Evolutionary conservation across 2,329 filamentous ascomycete genomes (phyloP).

Genomic region (Seiridium unicorne): DNA sequence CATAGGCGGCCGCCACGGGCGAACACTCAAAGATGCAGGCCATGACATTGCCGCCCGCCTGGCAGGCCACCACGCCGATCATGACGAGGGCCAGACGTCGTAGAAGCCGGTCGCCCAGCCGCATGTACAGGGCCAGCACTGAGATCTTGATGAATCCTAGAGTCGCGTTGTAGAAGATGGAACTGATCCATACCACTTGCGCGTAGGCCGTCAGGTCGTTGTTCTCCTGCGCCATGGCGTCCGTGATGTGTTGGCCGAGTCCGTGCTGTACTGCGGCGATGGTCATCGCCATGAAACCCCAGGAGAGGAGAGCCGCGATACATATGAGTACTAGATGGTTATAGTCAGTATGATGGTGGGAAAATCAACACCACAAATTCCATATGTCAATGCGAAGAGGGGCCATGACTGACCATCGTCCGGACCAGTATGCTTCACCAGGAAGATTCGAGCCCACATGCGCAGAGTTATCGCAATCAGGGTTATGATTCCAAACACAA

Average conservation of each 20-base stretch:
- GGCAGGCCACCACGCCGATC: slow-evolving; percentile 36
- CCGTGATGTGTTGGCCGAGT: slow-evolving; percentile 10
- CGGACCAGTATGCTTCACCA: slow-evolving; percentile 28
- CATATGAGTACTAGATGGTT: slow-evolving; percentile 5
- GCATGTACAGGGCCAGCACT: slow-evolving; percentile 42
- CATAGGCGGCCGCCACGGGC: slow-evolving; percentile 38
- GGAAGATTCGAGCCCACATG: slow-evolving; percentile 35
- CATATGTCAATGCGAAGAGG: background rate
- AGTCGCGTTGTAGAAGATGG: slow-evolving; percentile 45
- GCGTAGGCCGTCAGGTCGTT: slow-evolving; percentile 16
- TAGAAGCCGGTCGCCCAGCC: slow-evolving; percentile 36
- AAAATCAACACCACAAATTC: background rate
- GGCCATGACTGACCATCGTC: slow-evolving; percentile 25
- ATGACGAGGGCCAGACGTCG: slow-evolving; percentile 34
- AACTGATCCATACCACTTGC: slow-evolving; percentile 38
- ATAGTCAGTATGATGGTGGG: background rate
- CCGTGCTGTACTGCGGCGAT: slow-evolving; percentile 10
- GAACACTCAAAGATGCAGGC: slow-evolving; percentile 42
- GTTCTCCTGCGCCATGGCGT: slow-evolving; percentile 16
- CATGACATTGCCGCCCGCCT: slow-evolving; percentile 36
- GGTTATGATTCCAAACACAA: slow-evolving; percentile 35
- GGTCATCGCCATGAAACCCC: slow-evolving; percentile 9
- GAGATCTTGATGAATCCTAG: slow-evolving; percentile 48
- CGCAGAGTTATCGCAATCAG: slow-evolving; percentile 33
- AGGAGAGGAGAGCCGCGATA: slow-evolving; percentile 11